Conservation (phyloP, 2,329 filamentous ascomycete species). For the Fusarium sambucinum region DNA sequence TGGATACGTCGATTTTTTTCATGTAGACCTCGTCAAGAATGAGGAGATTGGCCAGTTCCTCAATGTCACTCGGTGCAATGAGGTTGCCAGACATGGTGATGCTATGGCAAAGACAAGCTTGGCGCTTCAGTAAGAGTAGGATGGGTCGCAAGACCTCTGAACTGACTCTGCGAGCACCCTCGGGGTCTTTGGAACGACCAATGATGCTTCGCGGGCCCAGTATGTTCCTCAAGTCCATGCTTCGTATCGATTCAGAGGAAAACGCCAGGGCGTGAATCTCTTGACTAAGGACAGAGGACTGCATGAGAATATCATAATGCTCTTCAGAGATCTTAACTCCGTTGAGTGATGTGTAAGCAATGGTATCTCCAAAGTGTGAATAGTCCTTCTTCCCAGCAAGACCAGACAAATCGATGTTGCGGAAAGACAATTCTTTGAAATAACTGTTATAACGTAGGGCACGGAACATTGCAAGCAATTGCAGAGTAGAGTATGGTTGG, state of each 20-base stretch:
- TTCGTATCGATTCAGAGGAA: conserved; percentile 66
- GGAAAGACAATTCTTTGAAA: conserved; percentile 69
- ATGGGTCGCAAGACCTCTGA: conserved; percentile 63
- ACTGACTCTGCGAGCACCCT: conserved; percentile 46
- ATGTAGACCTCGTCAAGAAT: conserved; percentile 55
- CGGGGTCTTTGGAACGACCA: conserved; percentile 39
- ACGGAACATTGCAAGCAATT: conserved; percentile 68
- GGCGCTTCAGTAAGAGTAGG: conserved; percentile 61
- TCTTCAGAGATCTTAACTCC: conserved; percentile 62
- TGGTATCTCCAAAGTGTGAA: conserved; percentile 58
- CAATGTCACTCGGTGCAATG: conserved; percentile 60
- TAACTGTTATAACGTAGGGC: conserved; percentile 70
- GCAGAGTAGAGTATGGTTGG: conserved; percentile 60
- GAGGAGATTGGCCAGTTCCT: conserved; percentile 56
- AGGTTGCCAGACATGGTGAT: conserved; percentile 64
- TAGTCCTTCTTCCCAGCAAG: conserved; percentile 58
- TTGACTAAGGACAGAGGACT: conserved; percentile 65
- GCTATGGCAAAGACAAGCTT: conserved; percentile 63
- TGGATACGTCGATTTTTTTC: conserved; percentile 63
- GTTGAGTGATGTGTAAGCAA: conserved; percentile 65
- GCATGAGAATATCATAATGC: conserved; percentile 61
- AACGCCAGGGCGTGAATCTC: conserved; percentile 69
- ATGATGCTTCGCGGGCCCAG: conserved; percentile 48
- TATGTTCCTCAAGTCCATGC: conserved; percentile 65
- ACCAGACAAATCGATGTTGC: conserved; percentile 62